These are phyloP conservation scores for Zizania latifolia DNA, from an alignment of 176 grass and related monocot genomes.

Conservation along the genomic window DNA sequence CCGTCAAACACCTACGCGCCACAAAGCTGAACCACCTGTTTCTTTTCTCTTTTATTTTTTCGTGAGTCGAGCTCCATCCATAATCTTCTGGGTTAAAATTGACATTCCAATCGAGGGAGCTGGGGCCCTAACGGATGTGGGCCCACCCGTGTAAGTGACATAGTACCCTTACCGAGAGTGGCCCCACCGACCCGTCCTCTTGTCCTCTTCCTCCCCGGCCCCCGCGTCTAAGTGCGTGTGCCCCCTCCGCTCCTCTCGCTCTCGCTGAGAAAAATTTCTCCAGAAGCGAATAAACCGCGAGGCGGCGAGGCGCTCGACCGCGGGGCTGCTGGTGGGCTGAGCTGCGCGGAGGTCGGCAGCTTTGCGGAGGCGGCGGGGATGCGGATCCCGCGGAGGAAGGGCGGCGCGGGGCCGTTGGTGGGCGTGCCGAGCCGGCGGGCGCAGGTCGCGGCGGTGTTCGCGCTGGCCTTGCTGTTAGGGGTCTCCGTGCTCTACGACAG, in stretches of 20 bases:
- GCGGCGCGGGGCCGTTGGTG: conserved; percentile 3
- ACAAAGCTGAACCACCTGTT: no score
- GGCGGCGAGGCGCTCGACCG: background rate
- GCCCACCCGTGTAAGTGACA: background rate
- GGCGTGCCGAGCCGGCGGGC: conserved; percentile 36
- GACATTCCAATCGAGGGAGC: background rate
- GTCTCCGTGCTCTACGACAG: conserved; percentile 57
- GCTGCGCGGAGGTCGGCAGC: background rate
- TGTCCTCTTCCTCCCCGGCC: background rate
- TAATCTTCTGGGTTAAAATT: background rate
- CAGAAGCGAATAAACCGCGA: background rate
- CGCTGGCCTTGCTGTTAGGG: conserved; percentile 32
- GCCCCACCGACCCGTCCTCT: background rate
- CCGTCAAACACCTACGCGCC: no score
- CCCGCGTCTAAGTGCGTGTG: background rate
- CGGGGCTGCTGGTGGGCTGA: no score
- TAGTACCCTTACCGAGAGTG: background rate
- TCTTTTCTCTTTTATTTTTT: no score
- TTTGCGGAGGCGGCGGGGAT: conserved; percentile 8
- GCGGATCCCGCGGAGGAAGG: conserved; percentile 46
- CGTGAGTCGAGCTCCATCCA: background rate
- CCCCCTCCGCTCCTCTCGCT: background rate
- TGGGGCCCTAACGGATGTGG: background rate
- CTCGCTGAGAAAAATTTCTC: background rate
- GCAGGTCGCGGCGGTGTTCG: conserved; percentile 61